Evolutionary conservation across 31 red algal species (phyloP), one percentile per base, ranked within the genome.

Genomic region (Endocladia muricata): DNA sequence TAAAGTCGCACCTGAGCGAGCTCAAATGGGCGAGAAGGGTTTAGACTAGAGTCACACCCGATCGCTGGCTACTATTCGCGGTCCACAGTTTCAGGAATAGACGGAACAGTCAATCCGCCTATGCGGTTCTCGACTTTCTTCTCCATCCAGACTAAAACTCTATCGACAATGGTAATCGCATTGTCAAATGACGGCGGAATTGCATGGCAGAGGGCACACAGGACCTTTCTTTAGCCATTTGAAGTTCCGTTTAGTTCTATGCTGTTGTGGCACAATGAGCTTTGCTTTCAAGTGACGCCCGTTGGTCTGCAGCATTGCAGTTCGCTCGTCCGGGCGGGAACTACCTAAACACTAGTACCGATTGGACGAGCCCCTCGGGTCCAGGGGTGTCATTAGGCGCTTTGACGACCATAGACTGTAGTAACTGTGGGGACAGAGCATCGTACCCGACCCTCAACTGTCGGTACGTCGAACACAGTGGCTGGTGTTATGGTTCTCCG

Each of bases 301-400:
- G 3, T 22, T 19, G 17, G n/a, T 22, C 19, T 17, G 51, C 11
- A 48, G 37, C 4, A 29, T 76, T 54, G 22, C 0, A 36, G 23
- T 23, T 15, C 29, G 51, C 17, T 21, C 0, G 37, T 19, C 57
- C 26, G 0, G 0, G 52, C n/a, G 51, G 0, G 23, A 36, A 76
- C 25, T 76, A 21, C 22, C 52, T 1, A 28, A 76, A 60, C 0
- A 60, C 49, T 5, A 76, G 51, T 21, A 15, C 33, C n/a, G 72
- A 76, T 25, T 21, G 51, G 26, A 76, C 49, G 26, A 60, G 6
- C 22, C 72, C 52, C 41, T 76, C 72, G n/a, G 72, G 55, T 37
- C 72, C 68, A 22, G 51, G 68, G 0, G 68, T 72, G 13, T 21
- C 22, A 33, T 72, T 72, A 0, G 51, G 7, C 0, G 68, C 39